Evolutionary conservation across 148 eudicot species (phyloP), one percentile per base, ranked within the genome.

Genomic region (Beta vulgaris): DNA sequence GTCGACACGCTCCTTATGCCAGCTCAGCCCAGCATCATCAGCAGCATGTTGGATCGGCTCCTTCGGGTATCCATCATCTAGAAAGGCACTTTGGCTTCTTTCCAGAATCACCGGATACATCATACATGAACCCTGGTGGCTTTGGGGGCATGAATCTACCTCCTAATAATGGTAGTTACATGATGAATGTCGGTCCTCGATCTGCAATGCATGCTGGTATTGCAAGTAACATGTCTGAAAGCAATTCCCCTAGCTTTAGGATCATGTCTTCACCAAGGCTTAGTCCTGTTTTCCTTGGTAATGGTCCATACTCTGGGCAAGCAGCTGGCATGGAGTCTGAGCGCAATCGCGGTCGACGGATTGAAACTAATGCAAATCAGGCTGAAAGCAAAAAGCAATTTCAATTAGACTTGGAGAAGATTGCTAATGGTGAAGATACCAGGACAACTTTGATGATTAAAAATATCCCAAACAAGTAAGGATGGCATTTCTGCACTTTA

Each of bases 391-490:
- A 86, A 65, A 92, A 85, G 69, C 96, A 85, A 75, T 92, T 88
- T 80, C 91, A 86, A 86, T 88, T 92, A 40, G 93, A 90, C 67
- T 65, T 95, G 83, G 93, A 92, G 37, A 90, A 89, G 85, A 95
- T 95, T 78, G 84, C 71, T 10, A 75, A 28, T 72, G 91, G 98
- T 43, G 97, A 88, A 84, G 98, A 95, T 87, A 82, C 70, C 16
- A 79, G 98, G 71, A 92, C 98, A 39, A 95, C 98, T 18, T 69
- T 95, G 72, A 95, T 95, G 98, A 92, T 95, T 42, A 92, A 95
- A 68, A 95, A 95, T 77, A 95, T 95, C 42, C 98, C 98, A 0
- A 95, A 95, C 81, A 93, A 93, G 98, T 92, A 83, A 83, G 80
- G 69, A 18, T 51, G 37, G 29, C 71, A 13, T 51, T 31, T 39